A percentile compares a stretch with the other conserved stretches of the same genome.
phyloP scores from a whole-genome alignment of 257 asterid species.

The Nicotiana otophora region DNA sequence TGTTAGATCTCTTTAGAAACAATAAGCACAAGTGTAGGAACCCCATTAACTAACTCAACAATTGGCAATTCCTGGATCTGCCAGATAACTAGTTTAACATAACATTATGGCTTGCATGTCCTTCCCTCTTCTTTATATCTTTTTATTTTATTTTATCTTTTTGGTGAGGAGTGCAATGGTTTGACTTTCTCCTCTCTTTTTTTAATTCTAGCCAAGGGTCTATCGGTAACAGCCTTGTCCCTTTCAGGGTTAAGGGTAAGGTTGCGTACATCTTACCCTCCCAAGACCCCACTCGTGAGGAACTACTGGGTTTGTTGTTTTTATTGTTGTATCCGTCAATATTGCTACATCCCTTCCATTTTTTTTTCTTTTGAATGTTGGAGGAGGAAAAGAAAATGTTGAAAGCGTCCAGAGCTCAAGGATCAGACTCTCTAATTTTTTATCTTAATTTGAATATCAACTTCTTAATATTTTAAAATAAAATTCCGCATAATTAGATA shows the following conservation, averaged over 20 bases:
- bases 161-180: not conserved
- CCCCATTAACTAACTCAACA: constrained; percentile 22
- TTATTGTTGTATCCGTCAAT: not conserved
- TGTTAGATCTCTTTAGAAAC: constrained; percentile 12
- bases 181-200: not conserved
- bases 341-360: not conserved
- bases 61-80: constrained; percentile 11
- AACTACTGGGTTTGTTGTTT: no score
- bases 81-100: constrained; percentile 2
- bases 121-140: not conserved
- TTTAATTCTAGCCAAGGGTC: no score
- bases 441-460: not conserved
- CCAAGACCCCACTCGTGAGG: no score
- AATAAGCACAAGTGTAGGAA: constrained; percentile 35
- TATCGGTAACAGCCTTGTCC: no score
- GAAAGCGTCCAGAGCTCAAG: no score
- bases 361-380: not conserved
- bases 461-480: not conserved
- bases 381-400: no score
- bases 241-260: no score
- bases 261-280: no score
- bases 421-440: no score
- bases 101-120: constrained; percentile 11
- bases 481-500: not conserved
- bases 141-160: not conserved